Conservation (phyloP, 192 early-diverging fungal species). For the Geranomyces michiganensis region DNA sequence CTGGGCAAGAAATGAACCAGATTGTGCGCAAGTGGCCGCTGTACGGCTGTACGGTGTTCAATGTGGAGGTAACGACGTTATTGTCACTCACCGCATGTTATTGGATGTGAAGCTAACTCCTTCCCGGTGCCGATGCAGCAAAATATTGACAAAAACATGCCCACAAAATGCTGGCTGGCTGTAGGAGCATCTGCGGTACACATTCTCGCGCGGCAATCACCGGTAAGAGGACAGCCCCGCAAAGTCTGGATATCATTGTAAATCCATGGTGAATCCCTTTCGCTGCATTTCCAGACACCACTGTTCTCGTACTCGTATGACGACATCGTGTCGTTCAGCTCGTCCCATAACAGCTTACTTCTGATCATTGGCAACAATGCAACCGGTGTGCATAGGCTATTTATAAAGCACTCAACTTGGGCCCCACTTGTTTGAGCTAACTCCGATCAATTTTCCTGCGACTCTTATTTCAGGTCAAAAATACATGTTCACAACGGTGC, state of each 20-base stretch:
- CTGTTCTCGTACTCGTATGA: conserved; percentile 41
- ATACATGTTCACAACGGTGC: conserved; percentile 50
- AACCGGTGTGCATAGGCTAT: conserved; percentile 29
- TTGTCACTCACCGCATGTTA: not conserved
- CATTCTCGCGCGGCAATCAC: conserved; percentile 42
- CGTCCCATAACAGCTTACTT: conserved; percentile 47
- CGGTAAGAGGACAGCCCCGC: conserved; percentile 36
- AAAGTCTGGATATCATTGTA: too few species aligned
- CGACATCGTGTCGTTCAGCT: conserved; percentile 47
- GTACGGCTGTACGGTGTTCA: conserved; percentile 48
- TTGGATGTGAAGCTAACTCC: too few species aligned
- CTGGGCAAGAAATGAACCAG: conserved; percentile 34
- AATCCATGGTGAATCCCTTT: not conserved
- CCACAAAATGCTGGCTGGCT: conserved; percentile 51
- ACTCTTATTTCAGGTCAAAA: conserved; percentile 37
- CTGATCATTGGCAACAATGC: conserved; percentile 45
- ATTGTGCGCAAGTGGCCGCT: conserved; percentile 40
- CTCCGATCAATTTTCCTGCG: too few species aligned
- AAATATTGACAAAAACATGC: conserved; percentile 50
- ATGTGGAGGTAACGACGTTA: conserved; percentile 40
- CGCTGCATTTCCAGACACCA: conserved; percentile 30
- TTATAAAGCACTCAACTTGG: too few species aligned
- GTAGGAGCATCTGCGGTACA: conserved; percentile 42
- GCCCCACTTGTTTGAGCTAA: too few species aligned
- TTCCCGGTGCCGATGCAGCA: conserved; percentile 29